Percentiles rank a stretch among this genome's conserved stretches.
These are phyloP conservation scores for Penicillium griseofulvum DNA, from an alignment of 2,329 filamentous ascomycete genomes.

Conservation along the genomic window DNA sequence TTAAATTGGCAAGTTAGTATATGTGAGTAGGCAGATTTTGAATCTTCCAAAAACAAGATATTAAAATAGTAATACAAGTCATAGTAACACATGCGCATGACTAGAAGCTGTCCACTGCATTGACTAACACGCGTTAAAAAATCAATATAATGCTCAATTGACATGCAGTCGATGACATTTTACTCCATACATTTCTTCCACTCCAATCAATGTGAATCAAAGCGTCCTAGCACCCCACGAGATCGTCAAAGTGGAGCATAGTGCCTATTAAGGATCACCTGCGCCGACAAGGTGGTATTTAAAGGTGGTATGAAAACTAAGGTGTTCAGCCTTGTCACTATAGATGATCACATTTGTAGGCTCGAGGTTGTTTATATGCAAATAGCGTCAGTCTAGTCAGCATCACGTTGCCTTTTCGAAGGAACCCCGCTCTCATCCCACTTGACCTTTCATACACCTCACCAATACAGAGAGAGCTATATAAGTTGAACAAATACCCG, in stretches of 20 bases:
- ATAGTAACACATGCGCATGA: not conserved
- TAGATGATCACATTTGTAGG: too few relatives aligned
- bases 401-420: not conserved
- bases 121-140: too few relatives aligned
- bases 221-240: slow-evolving; percentile 2
- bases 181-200: not conserved
- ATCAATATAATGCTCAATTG: not conserved
- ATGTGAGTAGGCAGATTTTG: too few relatives aligned
- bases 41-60: not conserved
- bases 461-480: too few relatives aligned
- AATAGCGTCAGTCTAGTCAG: not conserved
- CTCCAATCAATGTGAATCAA: slow-evolving; percentile 1
- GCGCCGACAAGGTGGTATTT: not conserved
- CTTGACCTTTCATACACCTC: not conserved
- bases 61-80: not conserved
- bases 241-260: slow-evolving; percentile 8
- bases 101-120: not conserved
- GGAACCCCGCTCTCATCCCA: not conserved
- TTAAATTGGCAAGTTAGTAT: too few relatives aligned
- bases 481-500: too few relatives aligned
- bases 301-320: not conserved
- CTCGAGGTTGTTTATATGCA: too few relatives aligned
- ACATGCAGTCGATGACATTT: not conserved
- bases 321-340: not conserved
- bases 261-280: not conserved